These are phyloP conservation scores for Croton setiger DNA, from an alignment of 441 rosid genomes.

Conservation along the genomic window DNA sequence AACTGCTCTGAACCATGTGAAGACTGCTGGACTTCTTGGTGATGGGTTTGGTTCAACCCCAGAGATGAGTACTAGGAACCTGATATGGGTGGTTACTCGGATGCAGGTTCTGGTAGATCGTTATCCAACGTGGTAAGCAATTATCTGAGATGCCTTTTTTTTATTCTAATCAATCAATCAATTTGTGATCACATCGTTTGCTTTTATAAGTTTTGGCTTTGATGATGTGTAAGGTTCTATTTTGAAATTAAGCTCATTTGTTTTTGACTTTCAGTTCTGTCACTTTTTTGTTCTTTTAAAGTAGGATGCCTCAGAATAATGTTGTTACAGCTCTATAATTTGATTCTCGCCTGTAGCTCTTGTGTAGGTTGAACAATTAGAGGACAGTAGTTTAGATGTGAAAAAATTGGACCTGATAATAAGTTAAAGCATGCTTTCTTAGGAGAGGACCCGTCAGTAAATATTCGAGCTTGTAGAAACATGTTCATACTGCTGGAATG, in stretches of 20 bases:
- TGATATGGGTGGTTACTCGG: constrained; percentile 94
- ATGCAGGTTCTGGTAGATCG: constrained; percentile 93
- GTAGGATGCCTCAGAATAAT: neutral
- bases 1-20: constrained; percentile 92
- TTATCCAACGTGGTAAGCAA: constrained; percentile 87
- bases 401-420: neutral
- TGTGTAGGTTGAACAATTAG: neutral
- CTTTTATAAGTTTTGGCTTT: neutral
- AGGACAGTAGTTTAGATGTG: neutral
- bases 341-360: neutral
- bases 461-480: neutral
- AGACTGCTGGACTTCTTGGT: constrained; percentile 78
- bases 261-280: neutral
- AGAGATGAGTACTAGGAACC: constrained; percentile 86
- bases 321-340: neutral
- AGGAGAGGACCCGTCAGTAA: neutral
- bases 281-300: neutral
- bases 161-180: neutral
- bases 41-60: constrained; percentile 98
- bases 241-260: neutral
- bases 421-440: neutral
- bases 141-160: neutral
- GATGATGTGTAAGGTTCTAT: neutral
- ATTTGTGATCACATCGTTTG: neutral
- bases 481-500: neutral